phyloP scores from a whole-genome alignment of 768 basidiomycete species.

The Pisolithus orientalis region DNA sequence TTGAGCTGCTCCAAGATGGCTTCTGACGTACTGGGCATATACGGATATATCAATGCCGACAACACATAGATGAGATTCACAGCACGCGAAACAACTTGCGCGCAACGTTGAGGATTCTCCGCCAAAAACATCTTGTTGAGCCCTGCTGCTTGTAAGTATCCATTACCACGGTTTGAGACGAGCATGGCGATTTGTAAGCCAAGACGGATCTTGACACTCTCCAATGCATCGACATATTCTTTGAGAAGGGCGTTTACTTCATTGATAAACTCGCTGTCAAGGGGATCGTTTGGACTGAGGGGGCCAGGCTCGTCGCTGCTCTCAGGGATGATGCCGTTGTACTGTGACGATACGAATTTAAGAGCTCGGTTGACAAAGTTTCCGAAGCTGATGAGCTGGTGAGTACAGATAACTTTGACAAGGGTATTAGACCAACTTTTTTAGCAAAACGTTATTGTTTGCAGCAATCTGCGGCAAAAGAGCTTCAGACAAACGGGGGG shows the following conservation, averaged over 20 bases:
- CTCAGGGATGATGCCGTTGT: constrained; percentile 74
- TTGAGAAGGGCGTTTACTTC: constrained; percentile 75
- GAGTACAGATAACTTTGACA: not conserved
- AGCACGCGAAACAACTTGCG: constrained; percentile 83
- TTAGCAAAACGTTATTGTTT: constrained; percentile 89
- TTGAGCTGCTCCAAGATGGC: constrained; percentile 83
- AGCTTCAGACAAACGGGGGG: not conserved
- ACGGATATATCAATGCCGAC: constrained; percentile 82
- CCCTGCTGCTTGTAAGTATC: constrained; percentile 88
- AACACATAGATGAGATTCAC: constrained; percentile 91
- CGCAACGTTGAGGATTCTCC: constrained; percentile 78
- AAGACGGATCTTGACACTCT: constrained; percentile 80
- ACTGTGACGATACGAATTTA: constrained; percentile 89
- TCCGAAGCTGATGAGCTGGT: constrained; percentile 58
- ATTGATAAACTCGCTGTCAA: constrained; percentile 70
- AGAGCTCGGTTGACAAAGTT: constrained; percentile 95
- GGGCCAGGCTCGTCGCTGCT: constrained; percentile 64
- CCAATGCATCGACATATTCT: constrained; percentile 84
- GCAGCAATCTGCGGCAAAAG: constrained; percentile 58
- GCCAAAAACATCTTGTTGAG: constrained; percentile 86
- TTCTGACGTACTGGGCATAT: constrained; percentile 89
- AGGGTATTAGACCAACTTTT: constrained; percentile 55
- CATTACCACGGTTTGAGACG: constrained; percentile 84
- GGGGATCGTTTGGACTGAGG: constrained; percentile 56
- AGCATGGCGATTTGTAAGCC: constrained; percentile 88